Evolutionary conservation across 2,329 filamentous ascomycete genomes (phyloP).

Genomic region (Colletotrichum destructivum): DNA sequence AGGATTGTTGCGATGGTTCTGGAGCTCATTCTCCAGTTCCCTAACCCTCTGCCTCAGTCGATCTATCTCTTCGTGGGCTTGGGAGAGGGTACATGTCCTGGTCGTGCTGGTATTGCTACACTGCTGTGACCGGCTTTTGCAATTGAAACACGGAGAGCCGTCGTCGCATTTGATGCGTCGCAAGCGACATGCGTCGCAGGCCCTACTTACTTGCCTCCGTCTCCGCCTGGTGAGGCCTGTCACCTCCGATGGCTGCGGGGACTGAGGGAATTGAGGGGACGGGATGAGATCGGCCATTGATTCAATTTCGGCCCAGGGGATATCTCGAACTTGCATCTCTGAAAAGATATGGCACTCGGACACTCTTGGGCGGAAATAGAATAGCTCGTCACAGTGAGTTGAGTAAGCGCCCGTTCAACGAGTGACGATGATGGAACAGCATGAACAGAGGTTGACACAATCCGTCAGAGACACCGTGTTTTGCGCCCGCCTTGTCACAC

Average conservation of each 20-base stretch:
- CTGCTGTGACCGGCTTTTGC: constrained; percentile 51
- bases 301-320: background rate
- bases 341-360: background rate
- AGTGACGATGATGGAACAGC: background rate
- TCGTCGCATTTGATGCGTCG: constrained; percentile 60
- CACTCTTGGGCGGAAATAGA: background rate
- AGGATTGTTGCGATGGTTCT: constrained; percentile 32
- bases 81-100: constrained; percentile 50
- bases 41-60: constrained; percentile 50
- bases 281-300: background rate
- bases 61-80: constrained; percentile 54
- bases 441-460: too few relatives aligned
- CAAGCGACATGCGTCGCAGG: constrained; percentile 58
- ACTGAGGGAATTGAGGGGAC: background rate
- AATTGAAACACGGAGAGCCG: constrained; percentile 57
- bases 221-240: constrained; percentile 24
- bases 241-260: background rate
- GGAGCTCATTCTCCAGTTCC: constrained; percentile 51
- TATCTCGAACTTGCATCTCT: background rate
- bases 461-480: too few relatives aligned
- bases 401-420: background rate
- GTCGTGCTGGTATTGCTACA: constrained; percentile 53
- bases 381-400: background rate
- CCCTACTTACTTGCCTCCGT: constrained; percentile 45
- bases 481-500: background rate